These are phyloP conservation scores for Melocanna baccifera DNA, from an alignment of 176 grass and related monocot genomes.

Conservation along the genomic window DNA sequence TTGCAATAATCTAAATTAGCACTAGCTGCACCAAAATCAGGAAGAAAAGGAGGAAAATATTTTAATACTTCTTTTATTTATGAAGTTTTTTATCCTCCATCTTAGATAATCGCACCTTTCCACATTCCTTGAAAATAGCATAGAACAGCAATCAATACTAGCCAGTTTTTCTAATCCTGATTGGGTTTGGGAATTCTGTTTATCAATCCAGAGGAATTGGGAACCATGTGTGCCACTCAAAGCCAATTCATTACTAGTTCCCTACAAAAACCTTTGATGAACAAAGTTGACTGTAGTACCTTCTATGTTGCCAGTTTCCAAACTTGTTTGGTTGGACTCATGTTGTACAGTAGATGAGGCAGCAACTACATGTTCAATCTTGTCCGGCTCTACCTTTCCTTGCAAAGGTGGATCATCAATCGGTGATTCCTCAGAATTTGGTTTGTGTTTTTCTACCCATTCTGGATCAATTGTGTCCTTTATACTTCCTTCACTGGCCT, in stretches of 20 bases:
- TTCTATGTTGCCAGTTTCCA: slow-evolving; percentile 17
- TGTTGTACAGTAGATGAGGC: slow-evolving; percentile 17
- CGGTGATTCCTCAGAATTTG: slow-evolving; percentile 6
- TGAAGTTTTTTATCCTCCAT: background rate
- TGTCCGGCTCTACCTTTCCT: slow-evolving; percentile 16
- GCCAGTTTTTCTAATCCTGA: background rate
- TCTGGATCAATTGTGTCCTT: slow-evolving; percentile 15
- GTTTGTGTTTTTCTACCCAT: background rate
- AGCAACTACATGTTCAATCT: slow-evolving; percentile 5
- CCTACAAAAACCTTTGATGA: background rate
- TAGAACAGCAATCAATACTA: background rate
- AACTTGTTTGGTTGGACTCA: slow-evolving; percentile 20
- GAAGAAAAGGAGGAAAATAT: background rate
- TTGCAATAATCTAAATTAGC: background rate
- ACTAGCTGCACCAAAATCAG: background rate
- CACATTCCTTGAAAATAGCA: background rate
- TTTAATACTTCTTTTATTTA: background rate
- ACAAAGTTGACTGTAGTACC: slow-evolving; percentile 27
- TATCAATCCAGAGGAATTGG: background rate
- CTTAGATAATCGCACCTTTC: background rate
- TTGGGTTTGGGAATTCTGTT: background rate
- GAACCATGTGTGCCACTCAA: background rate
- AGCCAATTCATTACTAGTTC: background rate
- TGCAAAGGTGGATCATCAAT: slow-evolving; percentile 11
- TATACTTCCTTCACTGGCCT: slow-evolving; percentile 3